These are phyloP conservation scores for Mycosphaerella sp. DNA, from an alignment of 2,329 filamentous ascomycete genomes.

Conservation along the genomic window DNA sequence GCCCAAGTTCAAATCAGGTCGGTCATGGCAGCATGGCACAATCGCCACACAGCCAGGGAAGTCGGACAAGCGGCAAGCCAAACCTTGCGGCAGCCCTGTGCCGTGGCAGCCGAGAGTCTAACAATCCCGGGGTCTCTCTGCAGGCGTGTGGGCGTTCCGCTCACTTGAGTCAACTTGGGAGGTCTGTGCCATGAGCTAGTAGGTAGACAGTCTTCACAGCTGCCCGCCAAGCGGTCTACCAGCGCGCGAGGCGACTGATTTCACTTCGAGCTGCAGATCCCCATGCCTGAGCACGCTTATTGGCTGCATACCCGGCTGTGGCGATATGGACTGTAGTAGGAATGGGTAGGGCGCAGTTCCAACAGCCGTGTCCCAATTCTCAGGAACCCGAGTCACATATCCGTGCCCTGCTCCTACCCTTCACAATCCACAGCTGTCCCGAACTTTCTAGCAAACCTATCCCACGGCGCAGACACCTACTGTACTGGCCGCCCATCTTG, in stretches of 20 bases:
- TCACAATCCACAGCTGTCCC: conserved; percentile 5
- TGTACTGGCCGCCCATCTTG: conserved; percentile 3
- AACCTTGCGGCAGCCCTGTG: conserved; percentile 14
- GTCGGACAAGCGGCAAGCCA: background rate
- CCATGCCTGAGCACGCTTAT: conserved; percentile 11
- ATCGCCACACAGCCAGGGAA: conserved; percentile 14
- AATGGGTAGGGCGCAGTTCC: conserved; percentile 15
- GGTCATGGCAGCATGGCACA: background rate
- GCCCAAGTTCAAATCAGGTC: conserved; percentile 4
- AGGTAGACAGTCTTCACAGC: background rate
- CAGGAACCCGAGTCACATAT: conserved; percentile 1
- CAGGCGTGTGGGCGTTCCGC: conserved; percentile 3
- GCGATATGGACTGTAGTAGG: conserved; percentile 7
- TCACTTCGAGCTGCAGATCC: conserved; percentile 13
- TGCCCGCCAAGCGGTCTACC: conserved; percentile 9
- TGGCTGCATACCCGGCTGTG: conserved; percentile 10
- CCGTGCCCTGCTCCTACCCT: conserved; percentile 6
- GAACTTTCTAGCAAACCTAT: conserved; percentile 17
- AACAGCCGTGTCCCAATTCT: background rate
- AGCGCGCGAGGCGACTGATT: conserved; percentile 9
- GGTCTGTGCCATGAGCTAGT: conserved; percentile 6
- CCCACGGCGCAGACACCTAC: conserved; percentile 11
- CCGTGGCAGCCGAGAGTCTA: conserved; percentile 20
- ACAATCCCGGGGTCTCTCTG: conserved; percentile 11
- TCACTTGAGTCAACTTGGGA: conserved; percentile 9